Conservation (phyloP, 768 basidiomycete species). For the Auricularia sp. region DNA sequence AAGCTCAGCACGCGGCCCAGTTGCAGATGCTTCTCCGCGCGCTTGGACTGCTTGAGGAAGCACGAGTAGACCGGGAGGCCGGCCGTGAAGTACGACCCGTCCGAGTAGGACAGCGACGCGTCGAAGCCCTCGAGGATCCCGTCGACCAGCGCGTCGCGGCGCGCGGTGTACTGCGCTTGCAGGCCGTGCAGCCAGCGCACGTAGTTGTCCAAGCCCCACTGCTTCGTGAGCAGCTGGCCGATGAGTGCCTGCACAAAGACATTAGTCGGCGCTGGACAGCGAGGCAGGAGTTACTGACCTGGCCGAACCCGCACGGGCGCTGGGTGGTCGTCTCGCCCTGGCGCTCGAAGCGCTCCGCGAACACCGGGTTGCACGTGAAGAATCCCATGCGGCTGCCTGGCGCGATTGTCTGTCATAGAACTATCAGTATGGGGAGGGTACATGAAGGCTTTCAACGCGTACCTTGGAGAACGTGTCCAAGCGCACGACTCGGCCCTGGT, state of each 20-base stretch:
- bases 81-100: slow-evolving; percentile 18
- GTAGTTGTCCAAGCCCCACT: slow-evolving; percentile 64
- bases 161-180: slow-evolving; percentile 41
- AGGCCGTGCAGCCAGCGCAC: slow-evolving; percentile 67
- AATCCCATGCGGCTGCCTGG: slow-evolving; percentile 72
- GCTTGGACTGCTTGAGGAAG: slow-evolving; percentile 24
- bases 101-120: slow-evolving; percentile 26
- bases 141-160: slow-evolving; percentile 59
- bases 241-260: slow-evolving; percentile 35
- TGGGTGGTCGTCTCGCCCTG: slow-evolving; percentile 60
- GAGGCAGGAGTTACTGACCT: slow-evolving; percentile 26
- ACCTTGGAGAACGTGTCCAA: slow-evolving; percentile 76
- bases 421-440: background rate
- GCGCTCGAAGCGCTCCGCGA: slow-evolving; percentile 66
- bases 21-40: slow-evolving; percentile 12
- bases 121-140: slow-evolving; percentile 54
- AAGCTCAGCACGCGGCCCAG: slow-evolving; percentile 45
- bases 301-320: slow-evolving; percentile 61
- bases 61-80: slow-evolving; percentile 37
- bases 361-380: slow-evolving; percentile 66
- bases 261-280: background rate
- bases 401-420: slow-evolving; percentile 48
- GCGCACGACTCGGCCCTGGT: slow-evolving; percentile 74
- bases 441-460: background rate
- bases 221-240: slow-evolving; percentile 42